Evolutionary conservation across 2,329 filamentous ascomycete genomes (phyloP), one percentile per base, ranked within the genome.

Genomic region (Hymenoscyphus albidus): DNA sequence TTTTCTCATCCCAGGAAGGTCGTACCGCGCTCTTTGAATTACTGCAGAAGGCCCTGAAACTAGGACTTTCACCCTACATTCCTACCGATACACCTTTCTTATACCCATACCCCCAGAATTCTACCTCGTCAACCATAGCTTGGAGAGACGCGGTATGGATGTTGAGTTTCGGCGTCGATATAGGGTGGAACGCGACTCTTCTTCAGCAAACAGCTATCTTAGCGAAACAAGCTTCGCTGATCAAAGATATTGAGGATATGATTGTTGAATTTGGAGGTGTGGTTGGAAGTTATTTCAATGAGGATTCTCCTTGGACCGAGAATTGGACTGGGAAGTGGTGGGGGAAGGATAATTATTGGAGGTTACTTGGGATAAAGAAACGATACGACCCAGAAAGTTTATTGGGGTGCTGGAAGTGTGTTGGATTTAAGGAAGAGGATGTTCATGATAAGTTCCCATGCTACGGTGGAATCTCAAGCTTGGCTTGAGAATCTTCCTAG

Each of bases 271-370:
- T 58, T 63, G 51, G 13, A 64, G 31, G 62, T 61, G 5, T 31
- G 18, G 14, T 51, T 51, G 10, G 51, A 58, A 10, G 60, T 63
- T 71, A 71, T 60, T 51, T 68, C 1, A 71, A 71, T 22, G 68
- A 70, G 57, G 68, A 61, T 4, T 48, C 54, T 39, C 64, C 64
- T n/a, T 68, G 63, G 62, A 68, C 64, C 5, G 16, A 14, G 10
- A 63, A 68, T 63, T 71, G 68, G 67, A 48, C 64, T 35, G 63
- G 65, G 38, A 32, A 58, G 55, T 70, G 62, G 63, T 68, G 67
- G 61, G 64, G 65, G 9, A 54, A 10, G 18, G 55, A 66, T 13
- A 71, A 70, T 54, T 70, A 70, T 58, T 44, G 55, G 6, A 62
- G 35, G 1, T 42, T 71, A 58, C 32, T 66, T 22, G 63, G 58